Percentiles rank a stretch among this genome's conserved stretches.
Evolutionary conservation across 2,329 filamentous ascomycete genomes (phyloP).

Genomic region (Hymenoscyphus fructigenus): DNA sequence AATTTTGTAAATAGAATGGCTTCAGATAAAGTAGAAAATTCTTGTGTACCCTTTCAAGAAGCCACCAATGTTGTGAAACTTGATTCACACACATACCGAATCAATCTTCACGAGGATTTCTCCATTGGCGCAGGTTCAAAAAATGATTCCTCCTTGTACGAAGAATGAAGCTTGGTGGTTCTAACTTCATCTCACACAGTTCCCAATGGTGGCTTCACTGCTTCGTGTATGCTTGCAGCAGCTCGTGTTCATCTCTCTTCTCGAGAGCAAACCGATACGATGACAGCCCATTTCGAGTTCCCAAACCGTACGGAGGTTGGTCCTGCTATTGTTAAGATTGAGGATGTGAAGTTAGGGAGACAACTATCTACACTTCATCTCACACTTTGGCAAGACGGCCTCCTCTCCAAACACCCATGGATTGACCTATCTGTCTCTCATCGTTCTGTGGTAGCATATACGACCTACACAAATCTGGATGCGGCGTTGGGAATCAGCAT

Average conservation of each 20-base stretch:
- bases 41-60: background rate
- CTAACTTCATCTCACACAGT: background rate
- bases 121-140: slow-evolving; percentile 5
- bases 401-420: slow-evolving; percentile 1
- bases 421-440: background rate
- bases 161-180: background rate
- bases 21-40: background rate
- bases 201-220: slow-evolving; percentile 7
- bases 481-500: background rate
- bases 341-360: slow-evolving; percentile 6
- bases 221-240: slow-evolving; percentile 3
- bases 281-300: slow-evolving; percentile 9
- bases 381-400: slow-evolving; percentile 5
- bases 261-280: background rate
- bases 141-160: background rate
- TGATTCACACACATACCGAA: slow-evolving; percentile 4
- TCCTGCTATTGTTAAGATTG: background rate
- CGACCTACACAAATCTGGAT: slow-evolving; percentile 1
- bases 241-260: background rate
- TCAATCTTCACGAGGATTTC: slow-evolving; percentile 2
- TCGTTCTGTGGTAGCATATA: background rate
- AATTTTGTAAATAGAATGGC: background rate
- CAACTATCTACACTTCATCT: slow-evolving; percentile 9
- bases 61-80: slow-evolving; percentile 1
- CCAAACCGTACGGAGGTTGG: background rate